phyloP scores from a whole-genome alignment of 352 stramenopile species.

The Globisporangium spinosum region DNA sequence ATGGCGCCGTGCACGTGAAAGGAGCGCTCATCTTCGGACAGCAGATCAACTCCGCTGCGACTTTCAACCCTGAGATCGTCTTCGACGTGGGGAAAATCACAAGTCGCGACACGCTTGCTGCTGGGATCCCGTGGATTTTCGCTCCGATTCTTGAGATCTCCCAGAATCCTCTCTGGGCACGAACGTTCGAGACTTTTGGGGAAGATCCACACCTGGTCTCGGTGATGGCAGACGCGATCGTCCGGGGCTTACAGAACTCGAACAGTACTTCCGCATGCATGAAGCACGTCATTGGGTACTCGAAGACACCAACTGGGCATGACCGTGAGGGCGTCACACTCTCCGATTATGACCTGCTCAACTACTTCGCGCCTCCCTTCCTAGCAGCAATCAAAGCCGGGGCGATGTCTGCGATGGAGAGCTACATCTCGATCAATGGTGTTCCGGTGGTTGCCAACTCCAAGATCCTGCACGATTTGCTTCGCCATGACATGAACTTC shows the following conservation, averaged over 20 bases:
- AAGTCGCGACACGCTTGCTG: slow-evolving; percentile 79
- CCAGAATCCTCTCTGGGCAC: slow-evolving; percentile 84
- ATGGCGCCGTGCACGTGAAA: slow-evolving; percentile 86
- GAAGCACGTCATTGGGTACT: slow-evolving; percentile 91
- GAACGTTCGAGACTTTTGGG: slow-evolving; percentile 93
- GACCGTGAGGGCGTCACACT: slow-evolving; percentile 76
- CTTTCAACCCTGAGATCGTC: slow-evolving; percentile 83
- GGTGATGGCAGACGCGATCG: slow-evolving; percentile 70
- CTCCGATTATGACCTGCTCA: slow-evolving; percentile 76
- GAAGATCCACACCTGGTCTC: slow-evolving; percentile 87
- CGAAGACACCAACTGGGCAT: slow-evolving; percentile 74
- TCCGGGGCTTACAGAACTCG: slow-evolving; percentile 80
- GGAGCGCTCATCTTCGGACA: slow-evolving; percentile 84
- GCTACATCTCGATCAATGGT: slow-evolving; percentile 91
- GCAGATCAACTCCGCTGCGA: slow-evolving; percentile 85
- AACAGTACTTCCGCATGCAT: slow-evolving; percentile 74
- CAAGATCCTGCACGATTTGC: slow-evolving; percentile 72
- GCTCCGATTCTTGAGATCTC: slow-evolving; percentile 85
- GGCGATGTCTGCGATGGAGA: slow-evolving; percentile 91
- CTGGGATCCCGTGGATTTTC: slow-evolving; percentile 91
- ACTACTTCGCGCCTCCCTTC: slow-evolving; percentile 85
- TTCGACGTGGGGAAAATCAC: slow-evolving; percentile 67
- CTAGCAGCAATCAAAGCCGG: slow-evolving; percentile 77
- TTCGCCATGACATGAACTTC: slow-evolving; percentile 86
- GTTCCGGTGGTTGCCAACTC: slow-evolving; percentile 88